Conservation (phyloP, 2,329 filamentous ascomycete genomes). For the Colletotrichum camelliae region DNA sequence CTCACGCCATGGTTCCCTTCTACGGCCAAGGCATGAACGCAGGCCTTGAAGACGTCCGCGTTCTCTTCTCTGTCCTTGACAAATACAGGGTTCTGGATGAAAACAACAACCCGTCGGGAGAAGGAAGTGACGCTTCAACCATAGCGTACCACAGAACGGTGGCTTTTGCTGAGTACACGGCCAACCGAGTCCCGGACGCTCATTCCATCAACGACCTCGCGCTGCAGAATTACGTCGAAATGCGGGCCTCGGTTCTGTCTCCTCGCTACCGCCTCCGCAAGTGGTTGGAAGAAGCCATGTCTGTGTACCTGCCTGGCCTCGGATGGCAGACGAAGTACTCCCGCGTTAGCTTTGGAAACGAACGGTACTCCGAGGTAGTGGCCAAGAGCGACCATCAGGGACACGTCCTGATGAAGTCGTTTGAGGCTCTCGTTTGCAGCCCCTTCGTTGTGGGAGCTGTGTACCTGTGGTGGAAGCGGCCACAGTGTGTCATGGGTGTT, state of each 20-base stretch:
- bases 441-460: slow-evolving; percentile 14
- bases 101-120: slow-evolving; percentile 43
- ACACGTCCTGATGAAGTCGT: slow-evolving; percentile 52
- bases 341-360: slow-evolving; percentile 91
- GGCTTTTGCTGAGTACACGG: slow-evolving; percentile 79
- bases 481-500: slow-evolving; percentile 3
- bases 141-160: slow-evolving; percentile 65
- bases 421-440: slow-evolving; percentile 17
- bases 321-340: slow-evolving; percentile 95
- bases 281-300: slow-evolving; percentile 82
- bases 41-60: slow-evolving; percentile 89
- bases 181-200: slow-evolving; percentile 76
- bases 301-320: slow-evolving; percentile 74
- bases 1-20: slow-evolving; percentile 98
- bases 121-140: slow-evolving; percentile 54
- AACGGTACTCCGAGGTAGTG: slow-evolving; percentile 86
- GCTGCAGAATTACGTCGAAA: slow-evolving; percentile 90
- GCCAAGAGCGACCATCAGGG: slow-evolving; percentile 73
- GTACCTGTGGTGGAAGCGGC: slow-evolving; percentile 23
- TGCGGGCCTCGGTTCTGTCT: slow-evolving; percentile 85
- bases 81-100: slow-evolving; percentile 58
- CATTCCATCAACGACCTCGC: slow-evolving; percentile 93
- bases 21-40: slow-evolving; percentile 99
- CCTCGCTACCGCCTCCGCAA: slow-evolving; percentile 82
- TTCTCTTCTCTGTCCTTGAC: slow-evolving; percentile 85